phyloP scores from a whole-genome alignment of 2,329 filamentous ascomycete species.

The Colletotrichum higginsianum region DNA sequence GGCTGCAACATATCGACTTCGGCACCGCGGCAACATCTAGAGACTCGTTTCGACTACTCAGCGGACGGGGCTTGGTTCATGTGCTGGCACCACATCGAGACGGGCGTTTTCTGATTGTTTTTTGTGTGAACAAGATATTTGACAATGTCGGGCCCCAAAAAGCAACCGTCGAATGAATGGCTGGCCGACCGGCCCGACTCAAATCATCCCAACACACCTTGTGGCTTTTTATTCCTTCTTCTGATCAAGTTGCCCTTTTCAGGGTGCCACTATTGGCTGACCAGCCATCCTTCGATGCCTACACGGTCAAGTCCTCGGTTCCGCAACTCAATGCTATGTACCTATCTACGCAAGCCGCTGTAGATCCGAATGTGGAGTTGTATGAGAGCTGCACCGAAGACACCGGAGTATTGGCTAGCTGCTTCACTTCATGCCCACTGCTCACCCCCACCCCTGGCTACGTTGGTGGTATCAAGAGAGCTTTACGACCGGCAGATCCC shows the following conservation, averaged over 20 bases:
- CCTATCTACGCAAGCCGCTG: slow-evolving; percentile 29
- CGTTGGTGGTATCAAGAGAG: not conserved
- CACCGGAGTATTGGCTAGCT: not conserved
- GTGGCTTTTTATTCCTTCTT: slow-evolving; percentile 27
- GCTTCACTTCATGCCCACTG: not conserved
- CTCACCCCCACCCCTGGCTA: not conserved
- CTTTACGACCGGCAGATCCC: not conserved
- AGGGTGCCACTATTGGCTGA: slow-evolving; percentile 4
- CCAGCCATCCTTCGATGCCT: not conserved
- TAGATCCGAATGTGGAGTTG: slow-evolving; percentile 33
- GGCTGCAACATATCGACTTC: not conserved
- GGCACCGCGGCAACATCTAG: not conserved
- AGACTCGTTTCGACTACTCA: not conserved
- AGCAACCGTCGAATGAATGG: not conserved
- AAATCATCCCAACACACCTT: not conserved
- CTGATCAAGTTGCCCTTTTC: not conserved
- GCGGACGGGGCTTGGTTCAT: slow-evolving; percentile 11
- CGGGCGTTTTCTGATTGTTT: slow-evolving; percentile 3
- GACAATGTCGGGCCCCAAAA: not conserved
- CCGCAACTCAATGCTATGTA: slow-evolving; percentile 5
- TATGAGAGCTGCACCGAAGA: not conserved
- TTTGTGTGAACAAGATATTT: slow-evolving; percentile 2
- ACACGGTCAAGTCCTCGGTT: not conserved
- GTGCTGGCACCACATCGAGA: slow-evolving; percentile 23
- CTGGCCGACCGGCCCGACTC: slow-evolving; percentile 1